Percentiles rank a stretch among this genome's conserved stretches.
These are phyloP conservation scores for Didymella pinodella DNA, from an alignment of 2,329 filamentous ascomycete genomes.

Conservation along the genomic window DNA sequence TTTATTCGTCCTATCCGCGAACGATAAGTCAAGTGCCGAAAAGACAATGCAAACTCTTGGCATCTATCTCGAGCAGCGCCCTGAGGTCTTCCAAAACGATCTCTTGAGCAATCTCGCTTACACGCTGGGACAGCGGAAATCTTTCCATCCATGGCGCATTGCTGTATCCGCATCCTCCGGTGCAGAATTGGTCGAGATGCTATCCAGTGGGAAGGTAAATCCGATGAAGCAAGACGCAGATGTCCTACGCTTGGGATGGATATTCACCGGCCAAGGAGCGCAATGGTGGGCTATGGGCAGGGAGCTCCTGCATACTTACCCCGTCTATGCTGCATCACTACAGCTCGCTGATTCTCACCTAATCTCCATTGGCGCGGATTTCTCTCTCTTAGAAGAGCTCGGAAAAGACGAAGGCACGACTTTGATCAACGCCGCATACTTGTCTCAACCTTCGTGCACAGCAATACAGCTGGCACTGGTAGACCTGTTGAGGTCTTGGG, in stretches of 20 bases:
- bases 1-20: slow-evolving; percentile 19
- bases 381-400: slow-evolving; percentile 30
- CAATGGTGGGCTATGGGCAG: slow-evolving; percentile 38
- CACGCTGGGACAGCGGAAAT: slow-evolving; percentile 19
- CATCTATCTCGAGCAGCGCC: slow-evolving; percentile 10
- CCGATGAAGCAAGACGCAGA: slow-evolving; percentile 14
- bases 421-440: slow-evolving; percentile 29
- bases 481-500: slow-evolving; percentile 38
- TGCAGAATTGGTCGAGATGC: slow-evolving; percentile 1
- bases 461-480: slow-evolving; percentile 38
- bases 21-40: slow-evolving; percentile 18
- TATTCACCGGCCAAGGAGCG: slow-evolving; percentile 45
- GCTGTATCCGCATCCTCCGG: slow-evolving; percentile 8
- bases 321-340: not conserved
- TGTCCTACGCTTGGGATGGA: slow-evolving; percentile 8
- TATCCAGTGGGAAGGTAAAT: slow-evolving; percentile 1
- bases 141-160: slow-evolving; percentile 14
- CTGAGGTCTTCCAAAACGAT: slow-evolving; percentile 13
- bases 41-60: slow-evolving; percentile 6
- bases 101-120: slow-evolving; percentile 20
- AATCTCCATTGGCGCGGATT: not conserved
- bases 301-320: slow-evolving; percentile 21
- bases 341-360: not conserved
- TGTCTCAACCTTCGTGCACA: slow-evolving; percentile 21
- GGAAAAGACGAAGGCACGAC: slow-evolving; percentile 27